Conservation (phyloP, 768 basidiomycete species). For the Xerocomellus dryophilus region DNA sequence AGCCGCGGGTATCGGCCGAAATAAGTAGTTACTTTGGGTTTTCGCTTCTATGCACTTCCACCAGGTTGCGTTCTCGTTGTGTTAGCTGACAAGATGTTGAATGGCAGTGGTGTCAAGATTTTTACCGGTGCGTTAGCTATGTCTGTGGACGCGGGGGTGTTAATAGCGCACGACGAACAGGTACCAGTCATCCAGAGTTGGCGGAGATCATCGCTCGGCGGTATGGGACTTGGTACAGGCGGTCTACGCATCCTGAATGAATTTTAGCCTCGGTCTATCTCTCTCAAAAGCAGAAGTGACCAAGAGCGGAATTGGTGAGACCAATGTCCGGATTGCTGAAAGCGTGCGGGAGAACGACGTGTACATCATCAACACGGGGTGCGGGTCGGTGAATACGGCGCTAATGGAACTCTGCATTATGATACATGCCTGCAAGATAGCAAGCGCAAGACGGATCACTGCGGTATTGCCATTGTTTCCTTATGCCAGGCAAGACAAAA, state of each 20-base stretch:
- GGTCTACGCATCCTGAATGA: constrained; percentile 24
- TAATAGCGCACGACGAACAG: constrained; percentile 38
- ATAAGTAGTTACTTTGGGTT: constrained; percentile 13
- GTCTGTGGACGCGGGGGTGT: background rate
- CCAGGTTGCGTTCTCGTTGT: constrained; percentile 1
- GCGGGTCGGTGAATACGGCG: constrained; percentile 83
- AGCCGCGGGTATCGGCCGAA: constrained; percentile 24
- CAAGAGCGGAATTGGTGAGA: constrained; percentile 88
- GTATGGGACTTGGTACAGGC: constrained; percentile 40
- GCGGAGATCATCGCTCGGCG: constrained; percentile 91
- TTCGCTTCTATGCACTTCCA: constrained; percentile 10
- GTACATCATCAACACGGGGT: constrained; percentile 95
- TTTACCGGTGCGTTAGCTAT: constrained; percentile 47
- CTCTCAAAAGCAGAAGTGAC: constrained; percentile 86
- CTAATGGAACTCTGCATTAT: constrained; percentile 99
- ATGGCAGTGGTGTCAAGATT: constrained; percentile 56
- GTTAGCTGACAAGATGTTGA: constrained; percentile 41
- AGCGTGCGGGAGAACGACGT: constrained; percentile 98
- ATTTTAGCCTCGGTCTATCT: constrained; percentile 78
- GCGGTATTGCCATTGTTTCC: constrained; percentile 98
- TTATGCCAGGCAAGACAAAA: constrained; percentile 97
- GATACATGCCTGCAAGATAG: constrained; percentile 99
- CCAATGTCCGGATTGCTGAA: constrained; percentile 86
- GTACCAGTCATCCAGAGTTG: constrained; percentile 93
- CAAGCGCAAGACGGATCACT: constrained; percentile 96